Evolutionary conservation across 202 grass and related monocot species (phyloP).

Genomic region (Dendrocalamus latiflorus): DNA sequence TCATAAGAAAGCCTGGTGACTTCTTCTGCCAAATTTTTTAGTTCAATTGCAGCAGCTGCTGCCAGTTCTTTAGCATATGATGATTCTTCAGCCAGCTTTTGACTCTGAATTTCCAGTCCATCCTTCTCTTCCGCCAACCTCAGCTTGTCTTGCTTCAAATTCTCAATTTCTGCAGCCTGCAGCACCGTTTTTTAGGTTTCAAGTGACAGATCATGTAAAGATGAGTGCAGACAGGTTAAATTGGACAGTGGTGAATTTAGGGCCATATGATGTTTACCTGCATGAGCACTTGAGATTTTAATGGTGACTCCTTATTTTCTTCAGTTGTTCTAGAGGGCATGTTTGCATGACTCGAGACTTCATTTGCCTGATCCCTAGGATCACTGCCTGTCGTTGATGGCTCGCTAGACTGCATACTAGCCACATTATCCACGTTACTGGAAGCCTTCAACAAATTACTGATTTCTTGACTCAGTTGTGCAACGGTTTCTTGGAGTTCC

Average conservation of each 20-base stretch:
- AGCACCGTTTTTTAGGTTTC: too few species aligned
- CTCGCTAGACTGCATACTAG: slow-evolving; percentile 37
- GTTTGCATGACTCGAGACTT: slow-evolving; percentile 30
- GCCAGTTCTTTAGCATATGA: slow-evolving; percentile 97
- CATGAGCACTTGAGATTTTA: slow-evolving; percentile 74
- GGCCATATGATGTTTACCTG: too few species aligned
- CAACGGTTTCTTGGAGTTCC: slow-evolving; percentile 63
- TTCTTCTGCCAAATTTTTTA: slow-evolving; percentile 96
- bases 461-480: slow-evolving; percentile 56
- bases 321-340: slow-evolving; percentile 35
- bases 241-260: too few species aligned
- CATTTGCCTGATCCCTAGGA: slow-evolving; percentile 33
- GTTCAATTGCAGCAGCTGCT: slow-evolving; percentile 85
- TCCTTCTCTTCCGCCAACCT: slow-evolving; percentile 79
- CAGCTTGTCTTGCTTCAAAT: slow-evolving; percentile 85
- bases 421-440: slow-evolving; percentile 34
- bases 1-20: slow-evolving; percentile 95
- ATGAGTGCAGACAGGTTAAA: too few species aligned
- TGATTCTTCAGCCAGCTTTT: slow-evolving; percentile 93
- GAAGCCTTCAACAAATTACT: slow-evolving; percentile 41
- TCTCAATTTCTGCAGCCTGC: slow-evolving; percentile 90
- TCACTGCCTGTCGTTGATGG: slow-evolving; percentile 33
- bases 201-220: too few species aligned
- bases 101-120: slow-evolving; percentile 73
- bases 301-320: slow-evolving; percentile 43